Base-by-base conservation (phyloP, 1,284 basidiomycete genomes). In the Coniferiporia weirii region DNA sequence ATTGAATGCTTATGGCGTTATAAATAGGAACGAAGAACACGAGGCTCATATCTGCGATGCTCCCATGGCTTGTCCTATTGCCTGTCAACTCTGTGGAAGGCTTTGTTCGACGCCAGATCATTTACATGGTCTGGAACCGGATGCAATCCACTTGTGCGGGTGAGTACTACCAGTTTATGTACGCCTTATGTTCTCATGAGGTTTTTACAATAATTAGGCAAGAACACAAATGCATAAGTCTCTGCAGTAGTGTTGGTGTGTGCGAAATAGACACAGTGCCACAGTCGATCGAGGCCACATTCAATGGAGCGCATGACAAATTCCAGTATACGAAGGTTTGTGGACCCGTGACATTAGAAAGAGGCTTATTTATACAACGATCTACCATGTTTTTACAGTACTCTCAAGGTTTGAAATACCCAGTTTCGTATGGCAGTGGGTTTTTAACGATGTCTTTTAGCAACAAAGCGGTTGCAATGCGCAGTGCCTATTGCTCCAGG, bases 191-290 rank as follows among this genome's bases (percentile, higher is more conserved):
- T 27, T 27, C 27, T 27, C 3, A 27, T 27, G 27, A 27, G 5
- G 27, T 27, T 2, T 3, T 27, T 5, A 27, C 27, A 27, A 32
- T 19, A 22, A 19, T 10, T 55, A 82, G 80, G 0, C 74, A 83
- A 71, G 71, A 75, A 8, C 82, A 85, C 66, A 56, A 71, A 15
- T 85, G 84, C 65, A 59, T 64, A 7, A 68, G 70, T 0, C 44
- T 69, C 1, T 85, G 84, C 63, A 63, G 70, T 43, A 71, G 76
- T 0, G 63, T 66, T 0, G 83, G 82, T 0, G 79, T 80, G 22
- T 84, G 82, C 59, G 74, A 83, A 57, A 83, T 85, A 4, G 80
- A 81, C 40, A 81, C 77, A 0, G 71, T 76, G 0, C 84, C 83
- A 0, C 75, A 80, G 57, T 80, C 82, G 0, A 76, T 85, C 35